Base-by-base conservation (phyloP, 331 rosid genomes). In the Prunus yedoensis region DNA sequence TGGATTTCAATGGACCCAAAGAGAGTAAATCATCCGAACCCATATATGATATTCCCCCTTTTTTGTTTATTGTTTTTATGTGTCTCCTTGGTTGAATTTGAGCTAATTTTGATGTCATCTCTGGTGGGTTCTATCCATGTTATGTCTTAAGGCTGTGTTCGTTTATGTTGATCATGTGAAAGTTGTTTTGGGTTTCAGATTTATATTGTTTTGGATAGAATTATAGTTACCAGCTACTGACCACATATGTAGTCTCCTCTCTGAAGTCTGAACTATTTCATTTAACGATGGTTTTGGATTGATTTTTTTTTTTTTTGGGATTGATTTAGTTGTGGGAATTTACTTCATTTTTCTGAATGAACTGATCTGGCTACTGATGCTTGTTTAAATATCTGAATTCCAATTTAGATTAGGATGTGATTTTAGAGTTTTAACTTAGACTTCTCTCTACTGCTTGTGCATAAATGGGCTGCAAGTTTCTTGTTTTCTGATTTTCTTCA, bases 1-100 rank as follows among this genome's bases (percentile, higher is more conserved):
- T 94, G 23, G 89, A 94, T 83, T 90, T 94, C 52, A 88, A 86
- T 38, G 96, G 97, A 12, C 97, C 97, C 52, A 88, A 90, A 90
- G 89, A 90, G 56, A 90, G 97, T 94, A 87, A 84, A 64, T 78
- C 83, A 62, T 76, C 53, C 62, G 25, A 61, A 72, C 86, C 77
- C 82, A 79, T 61, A 5, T 76, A 61, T 71, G 52, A 47, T 57
- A 52, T 71, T 38, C 56, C 16, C 2, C 9, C 4, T 73, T 65
- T 41, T 35, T 10, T 51, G 0, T 67, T 20, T 23, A 60, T 53
- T 78, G 69, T 30, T 30, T 15, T 70, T 63, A 0, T 73, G 23
- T 61, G 38, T 57, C 20, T 73, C 18, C 28, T 28, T 64, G 61
- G 4, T 62, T 28, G 1, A 27, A 43, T 70, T 70, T 71, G 18